Conservation (phyloP, 345 rosid genomes). For the Populus ilicifolia region DNA sequence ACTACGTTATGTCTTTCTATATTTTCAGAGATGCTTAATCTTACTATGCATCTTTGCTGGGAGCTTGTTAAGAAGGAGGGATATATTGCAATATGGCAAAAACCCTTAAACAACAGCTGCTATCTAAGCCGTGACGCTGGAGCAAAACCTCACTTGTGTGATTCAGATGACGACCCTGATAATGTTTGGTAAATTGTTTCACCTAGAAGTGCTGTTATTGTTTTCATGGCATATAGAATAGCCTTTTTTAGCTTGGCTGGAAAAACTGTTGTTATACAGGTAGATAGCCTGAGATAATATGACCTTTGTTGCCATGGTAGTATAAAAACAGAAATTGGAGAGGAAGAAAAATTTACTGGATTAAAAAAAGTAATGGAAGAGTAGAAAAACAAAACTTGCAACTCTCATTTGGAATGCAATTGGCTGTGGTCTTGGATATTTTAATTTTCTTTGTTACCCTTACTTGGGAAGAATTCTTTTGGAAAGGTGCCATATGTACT, state of each 20-base stretch:
- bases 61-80: conserved; percentile 90
- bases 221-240: background rate
- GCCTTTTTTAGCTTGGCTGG: background rate
- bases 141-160: conserved; percentile 68
- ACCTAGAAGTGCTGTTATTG: background rate
- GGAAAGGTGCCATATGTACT: background rate
- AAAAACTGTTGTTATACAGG: background rate
- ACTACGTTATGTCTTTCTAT: conserved; percentile 3
- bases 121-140: conserved; percentile 70
- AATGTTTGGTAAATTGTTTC: conserved; percentile 61
- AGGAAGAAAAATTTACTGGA: background rate
- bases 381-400: background rate
- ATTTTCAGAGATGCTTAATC: conserved; percentile 80
- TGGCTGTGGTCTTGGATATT: background rate
- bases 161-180: conserved; percentile 74
- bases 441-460: background rate
- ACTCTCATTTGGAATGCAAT: background rate
- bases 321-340: background rate
- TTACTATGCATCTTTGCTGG: conserved; percentile 91
- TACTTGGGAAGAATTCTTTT: background rate
- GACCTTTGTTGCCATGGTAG: background rate
- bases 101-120: conserved; percentile 75
- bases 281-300: background rate
- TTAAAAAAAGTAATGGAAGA: background rate
- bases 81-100: conserved; percentile 89